Base-by-base conservation (phyloP, 2,329 filamentous ascomycete genomes). In the Penicillium verrucosum region DNA sequence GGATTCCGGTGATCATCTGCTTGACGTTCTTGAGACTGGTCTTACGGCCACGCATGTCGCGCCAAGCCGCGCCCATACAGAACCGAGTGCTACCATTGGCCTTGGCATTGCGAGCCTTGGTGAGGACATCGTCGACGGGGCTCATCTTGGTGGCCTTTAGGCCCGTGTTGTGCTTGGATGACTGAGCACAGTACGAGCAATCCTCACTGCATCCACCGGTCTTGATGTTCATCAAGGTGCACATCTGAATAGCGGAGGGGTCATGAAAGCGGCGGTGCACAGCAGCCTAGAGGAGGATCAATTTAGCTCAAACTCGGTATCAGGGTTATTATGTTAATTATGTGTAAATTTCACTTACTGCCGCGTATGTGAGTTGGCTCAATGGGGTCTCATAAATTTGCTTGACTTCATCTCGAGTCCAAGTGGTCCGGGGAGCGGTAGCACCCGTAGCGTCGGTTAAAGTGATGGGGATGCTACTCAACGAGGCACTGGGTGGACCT, bases 151-250 rank as follows among this genome's bases (percentile, higher is more conserved):
- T 89, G 11, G 92, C 89, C 70, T 90, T 84, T 32, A 96, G 82
- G 8, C 90, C 90, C 4, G 92, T 86, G 64, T 80, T 75, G 81
- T 96, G 88, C 27, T 89, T 87, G 6, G 89, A 91, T 5, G 91
- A 92, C 75, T 96, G 91, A 2, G 91, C 89, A 74, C 91, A 96
- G 83, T 96, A 96, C 25, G 88, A 90, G 78, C 92, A 96, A 75
- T 96, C 92, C 74, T 96, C 92, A 65, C 85, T 91, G 77, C 92
- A 96, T 46, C 92, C 92, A 53, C 92, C 92, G 9, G 90, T 95
- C 73, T 96, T 96, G 80, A 96, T 96, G 80, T 95, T 96, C 89
- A 96, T 95, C 57, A 96, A 81, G 0, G 92, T 96, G 79, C 92
- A 96, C 76, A 96, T 88, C 75, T 96, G 92, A 61, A 96, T 90